These are phyloP conservation scores for Cruciata laevipes DNA, from an alignment of 257 asterid species.

Conservation along the genomic window DNA sequence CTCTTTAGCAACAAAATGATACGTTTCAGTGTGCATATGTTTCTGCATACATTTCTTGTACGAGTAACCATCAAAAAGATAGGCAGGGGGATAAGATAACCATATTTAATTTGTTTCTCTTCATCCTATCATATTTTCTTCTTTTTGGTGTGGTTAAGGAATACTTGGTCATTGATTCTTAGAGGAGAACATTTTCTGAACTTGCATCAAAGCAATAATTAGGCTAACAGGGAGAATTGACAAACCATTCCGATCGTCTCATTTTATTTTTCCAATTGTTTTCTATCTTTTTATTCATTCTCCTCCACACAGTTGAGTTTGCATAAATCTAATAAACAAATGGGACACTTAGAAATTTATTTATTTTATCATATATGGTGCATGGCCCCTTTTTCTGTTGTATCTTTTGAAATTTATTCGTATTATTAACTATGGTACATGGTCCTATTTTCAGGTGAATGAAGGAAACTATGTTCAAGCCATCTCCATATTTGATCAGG, in stretches of 20 bases:
- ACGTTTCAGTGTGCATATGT: neutral
- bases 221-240: neutral
- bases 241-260: neutral
- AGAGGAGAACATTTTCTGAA: neutral
- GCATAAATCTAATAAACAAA: neutral
- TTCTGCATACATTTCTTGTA: neutral
- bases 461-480: conserved; percentile 89
- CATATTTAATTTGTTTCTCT: neutral
- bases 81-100: neutral
- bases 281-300: neutral
- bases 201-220: neutral
- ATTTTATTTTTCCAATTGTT: neutral
- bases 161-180: neutral
- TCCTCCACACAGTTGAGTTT: neutral
- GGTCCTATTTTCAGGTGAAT: conserved; percentile 65
- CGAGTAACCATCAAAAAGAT: neutral
- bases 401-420: neutral
- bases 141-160: neutral
- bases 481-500: conserved; percentile 90
- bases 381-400: neutral
- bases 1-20: neutral
- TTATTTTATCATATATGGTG: neutral
- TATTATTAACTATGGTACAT: conserved; percentile 14
- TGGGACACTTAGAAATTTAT: neutral
- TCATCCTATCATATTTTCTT: neutral